Evolutionary conservation across 805 yeast species (phyloP), one percentile per base, ranked within the genome.

Genomic region (Kockiozyma suomiensis): DNA sequence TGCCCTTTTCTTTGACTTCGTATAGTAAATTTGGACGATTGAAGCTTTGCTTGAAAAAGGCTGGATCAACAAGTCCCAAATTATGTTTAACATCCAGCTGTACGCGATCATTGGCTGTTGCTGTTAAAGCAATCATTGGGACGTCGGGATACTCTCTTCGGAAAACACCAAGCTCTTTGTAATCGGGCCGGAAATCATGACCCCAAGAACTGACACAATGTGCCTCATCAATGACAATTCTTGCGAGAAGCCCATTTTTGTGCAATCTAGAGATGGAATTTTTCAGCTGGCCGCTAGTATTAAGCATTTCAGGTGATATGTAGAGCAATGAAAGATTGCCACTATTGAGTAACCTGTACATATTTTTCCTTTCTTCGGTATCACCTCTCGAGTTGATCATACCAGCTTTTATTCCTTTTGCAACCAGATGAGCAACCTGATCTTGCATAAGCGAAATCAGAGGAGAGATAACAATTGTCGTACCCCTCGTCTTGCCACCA

Each of bases 181-280:
- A 94, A 73, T 94, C 98, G 0, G 98, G 97, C 54, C 99, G 80
- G 73, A 94, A 94, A 74, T 94, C 99, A 74, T 94, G 99, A 21
- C 99, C 99, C 99, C 99, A 94, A 10, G 96, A 87, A 54, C 97
- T 90, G 47, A 94, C 96, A 80, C 99, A 94, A 75, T 94, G 99
- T 0, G 99, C 99, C 71, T 90, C 99, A 75, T 94, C 99, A 47
- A 94, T 90, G 10, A 94, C 97, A 40, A 94, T 81, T 55, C 98
- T 78, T 0, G 97, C 96, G 38, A 94, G 76, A 67, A 77, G 76
- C 13, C 80, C 76, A 30, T 79, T 79, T 17, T 78, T 75, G 71
- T 87, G 78, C 6, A 94, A 75, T 51, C 74, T 78, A 10, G 78
- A 73, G 55, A 94, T 84, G 0, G 86, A 85, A 55, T 77, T 79